Percentiles rank a stretch among this genome's conserved stretches.
Evolutionary conservation across 1,284 basidiomycete genomes (phyloP).

Genomic region (Phylloporus sp.): DNA sequence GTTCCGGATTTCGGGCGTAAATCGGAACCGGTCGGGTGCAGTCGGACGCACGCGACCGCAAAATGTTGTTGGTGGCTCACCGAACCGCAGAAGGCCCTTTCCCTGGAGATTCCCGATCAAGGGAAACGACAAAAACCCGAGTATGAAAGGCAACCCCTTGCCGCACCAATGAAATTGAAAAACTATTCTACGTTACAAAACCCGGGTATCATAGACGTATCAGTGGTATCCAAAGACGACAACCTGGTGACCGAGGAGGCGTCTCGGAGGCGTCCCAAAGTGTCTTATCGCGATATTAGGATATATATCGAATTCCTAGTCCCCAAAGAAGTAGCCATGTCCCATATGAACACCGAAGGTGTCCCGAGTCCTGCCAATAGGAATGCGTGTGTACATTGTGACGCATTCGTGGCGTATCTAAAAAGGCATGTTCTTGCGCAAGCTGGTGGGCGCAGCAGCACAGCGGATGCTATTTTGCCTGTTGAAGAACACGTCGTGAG

Average conservation of each 20-base stretch:
- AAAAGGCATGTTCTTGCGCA: slow-evolving; percentile 1
- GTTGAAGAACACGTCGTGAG: not conserved
- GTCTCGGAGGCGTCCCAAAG: slow-evolving; percentile 13
- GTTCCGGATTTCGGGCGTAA: not conserved
- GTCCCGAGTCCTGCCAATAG: slow-evolving; percentile 20
- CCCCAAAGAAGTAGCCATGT: slow-evolving; percentile 2
- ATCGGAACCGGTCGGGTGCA: not conserved
- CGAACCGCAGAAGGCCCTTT: not conserved
- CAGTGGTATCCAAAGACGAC: slow-evolving; percentile 18
- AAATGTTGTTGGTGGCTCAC: not conserved
- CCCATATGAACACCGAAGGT: slow-evolving; percentile 8
- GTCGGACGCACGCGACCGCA: not conserved
- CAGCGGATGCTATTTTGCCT: slow-evolving; percentile 12
- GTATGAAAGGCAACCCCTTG: slow-evolving; percentile 25
- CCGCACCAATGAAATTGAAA: slow-evolving; percentile 17
- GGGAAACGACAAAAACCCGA: not conserved
- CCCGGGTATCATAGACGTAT: slow-evolving; percentile 20
- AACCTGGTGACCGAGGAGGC: slow-evolving; percentile 2
- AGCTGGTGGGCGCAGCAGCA: slow-evolving; percentile 4
- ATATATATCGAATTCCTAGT: slow-evolving; percentile 24
- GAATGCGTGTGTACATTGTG: slow-evolving; percentile 33
- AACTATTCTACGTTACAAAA: slow-evolving; percentile 15
- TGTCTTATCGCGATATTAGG: slow-evolving; percentile 20
- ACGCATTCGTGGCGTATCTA: slow-evolving; percentile 22
- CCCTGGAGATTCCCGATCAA: not conserved